Evolutionary conservation across 495 filamentous ascomycete species (phyloP).

Genomic region (Hypoxylon rickii): DNA sequence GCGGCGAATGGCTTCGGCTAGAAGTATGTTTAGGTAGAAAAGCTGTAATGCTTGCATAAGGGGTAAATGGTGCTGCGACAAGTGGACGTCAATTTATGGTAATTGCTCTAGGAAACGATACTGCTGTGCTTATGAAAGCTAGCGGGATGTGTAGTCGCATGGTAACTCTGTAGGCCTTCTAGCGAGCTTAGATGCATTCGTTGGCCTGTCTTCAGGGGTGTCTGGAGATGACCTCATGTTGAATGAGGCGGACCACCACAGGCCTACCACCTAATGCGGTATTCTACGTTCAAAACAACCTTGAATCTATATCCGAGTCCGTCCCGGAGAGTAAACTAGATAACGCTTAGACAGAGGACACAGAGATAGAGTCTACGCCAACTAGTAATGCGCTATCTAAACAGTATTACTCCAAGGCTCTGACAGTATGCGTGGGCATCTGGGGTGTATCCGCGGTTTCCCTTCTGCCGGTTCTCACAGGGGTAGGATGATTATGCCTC

Average conservation of each 20-base stretch:
- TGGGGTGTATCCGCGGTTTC: neutral
- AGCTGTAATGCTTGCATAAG: constrained; percentile 46
- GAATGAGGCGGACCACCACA: neutral
- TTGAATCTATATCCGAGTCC: constrained; percentile 18
- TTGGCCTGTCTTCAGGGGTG: neutral
- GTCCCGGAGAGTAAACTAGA: constrained; percentile 1
- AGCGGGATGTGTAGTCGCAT: constrained; percentile 3
- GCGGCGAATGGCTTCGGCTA: constrained; percentile 18
- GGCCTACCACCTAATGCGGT: neutral
- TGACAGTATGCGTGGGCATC: constrained; percentile 33
- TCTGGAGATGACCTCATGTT: neutral
- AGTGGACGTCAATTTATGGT: constrained; percentile 39
- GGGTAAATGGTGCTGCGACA: constrained; percentile 45
- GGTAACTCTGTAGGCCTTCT: constrained; percentile 7
- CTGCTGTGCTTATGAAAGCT: constrained; percentile 37
- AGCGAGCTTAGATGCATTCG: constrained; percentile 9
- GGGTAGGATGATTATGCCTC: constrained; percentile 37
- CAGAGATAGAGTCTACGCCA: constrained; percentile 1
- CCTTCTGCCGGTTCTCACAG: constrained; percentile 1
- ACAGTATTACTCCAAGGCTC: constrained; percentile 33
- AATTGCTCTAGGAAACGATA: constrained; percentile 40
- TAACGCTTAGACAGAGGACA: constrained; percentile 1
- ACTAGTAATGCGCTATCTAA: constrained; percentile 1
- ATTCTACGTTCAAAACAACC: constrained; percentile 8
- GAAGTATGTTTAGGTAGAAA: constrained; percentile 38